These are phyloP conservation scores for Orbilia blumenaviensis DNA, from an alignment of 2,329 filamentous ascomycete species.

Conservation along the genomic window DNA sequence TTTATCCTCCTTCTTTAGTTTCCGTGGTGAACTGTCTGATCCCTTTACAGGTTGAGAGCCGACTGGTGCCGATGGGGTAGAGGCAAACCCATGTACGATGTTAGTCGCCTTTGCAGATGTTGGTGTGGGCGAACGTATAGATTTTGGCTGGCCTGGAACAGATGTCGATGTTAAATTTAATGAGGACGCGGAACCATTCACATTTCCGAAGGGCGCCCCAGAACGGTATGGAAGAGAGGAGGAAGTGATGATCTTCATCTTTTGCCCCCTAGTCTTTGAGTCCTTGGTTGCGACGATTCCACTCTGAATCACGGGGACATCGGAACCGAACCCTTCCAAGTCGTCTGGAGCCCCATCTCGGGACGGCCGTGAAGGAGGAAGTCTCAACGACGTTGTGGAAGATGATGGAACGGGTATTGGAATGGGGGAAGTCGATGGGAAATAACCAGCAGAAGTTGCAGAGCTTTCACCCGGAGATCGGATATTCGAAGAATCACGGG, in stretches of 20 bases:
- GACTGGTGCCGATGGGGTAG: constrained; percentile 6
- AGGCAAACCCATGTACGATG: constrained; percentile 40
- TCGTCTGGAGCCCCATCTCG: constrained; percentile 44
- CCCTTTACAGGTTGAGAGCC: constrained; percentile 8
- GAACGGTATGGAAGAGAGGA: constrained; percentile 45
- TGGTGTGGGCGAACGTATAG: constrained; percentile 43
- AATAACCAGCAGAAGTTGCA: constrained; percentile 29
- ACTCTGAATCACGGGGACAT: constrained; percentile 47
- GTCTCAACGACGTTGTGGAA: constrained; percentile 38
- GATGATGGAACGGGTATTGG: constrained; percentile 45
- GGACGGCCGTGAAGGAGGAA: constrained; percentile 45
- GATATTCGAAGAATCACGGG: constrained; percentile 46
- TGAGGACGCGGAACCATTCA: constrained; percentile 43
- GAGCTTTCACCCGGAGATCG: constrained; percentile 40
- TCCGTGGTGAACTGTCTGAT: constrained; percentile 31
- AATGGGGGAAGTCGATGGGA: constrained; percentile 45
- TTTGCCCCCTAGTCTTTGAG: constrained; percentile 37
- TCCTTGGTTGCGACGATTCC: constrained; percentile 45
- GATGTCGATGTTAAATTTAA: constrained; percentile 45
- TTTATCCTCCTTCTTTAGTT: constrained; percentile 46
- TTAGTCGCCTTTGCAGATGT: constrained; percentile 42
- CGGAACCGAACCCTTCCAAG: constrained; percentile 33
- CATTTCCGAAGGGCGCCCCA: constrained; percentile 27
- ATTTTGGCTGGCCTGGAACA: constrained; percentile 44
- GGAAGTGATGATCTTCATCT: constrained; percentile 51